Percentiles rank a stretch among this genome's conserved stretches.
phyloP scores from a whole-genome alignment of 1,284 basidiomycete species.

The Rhodotorula sp. region DNA sequence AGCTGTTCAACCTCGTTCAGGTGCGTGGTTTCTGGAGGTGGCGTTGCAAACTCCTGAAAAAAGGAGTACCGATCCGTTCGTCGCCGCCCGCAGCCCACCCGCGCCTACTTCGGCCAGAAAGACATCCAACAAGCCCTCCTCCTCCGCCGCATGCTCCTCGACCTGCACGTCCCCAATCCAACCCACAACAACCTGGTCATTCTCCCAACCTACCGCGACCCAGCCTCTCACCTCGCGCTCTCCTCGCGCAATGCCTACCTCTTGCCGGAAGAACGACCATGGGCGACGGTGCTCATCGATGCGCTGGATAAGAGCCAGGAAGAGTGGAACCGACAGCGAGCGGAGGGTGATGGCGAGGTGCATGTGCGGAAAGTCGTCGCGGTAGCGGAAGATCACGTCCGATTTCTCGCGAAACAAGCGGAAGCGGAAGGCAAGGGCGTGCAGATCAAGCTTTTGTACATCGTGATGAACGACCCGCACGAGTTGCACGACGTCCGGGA shows the following conservation, averaged over 20 bases:
- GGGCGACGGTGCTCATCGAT: conserved; percentile 69
- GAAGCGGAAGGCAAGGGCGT: conserved; percentile 52
- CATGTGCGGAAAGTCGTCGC: conserved; percentile 14
- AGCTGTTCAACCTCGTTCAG: conserved; percentile 88
- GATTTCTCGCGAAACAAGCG: neutral
- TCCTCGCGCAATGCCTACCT: conserved; percentile 91
- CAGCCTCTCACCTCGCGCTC: conserved; percentile 68
- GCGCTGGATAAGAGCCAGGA: conserved; percentile 62
- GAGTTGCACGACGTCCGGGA: conserved; percentile 61
- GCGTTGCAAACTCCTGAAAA: neutral
- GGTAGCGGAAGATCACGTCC: conserved; percentile 8
- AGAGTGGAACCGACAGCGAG: conserved; percentile 56
- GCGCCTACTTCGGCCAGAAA: conserved; percentile 95
- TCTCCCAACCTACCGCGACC: conserved; percentile 67
- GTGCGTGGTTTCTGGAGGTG: conserved; percentile 51
- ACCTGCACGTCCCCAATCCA: conserved; percentile 74
- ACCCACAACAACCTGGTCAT: conserved; percentile 68
- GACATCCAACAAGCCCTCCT: conserved; percentile 95
- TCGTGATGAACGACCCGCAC: conserved; percentile 79
- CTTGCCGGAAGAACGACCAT: conserved; percentile 59
- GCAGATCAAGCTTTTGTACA: conserved; percentile 71
- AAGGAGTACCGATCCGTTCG: neutral
- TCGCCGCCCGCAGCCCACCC: conserved; percentile 64
- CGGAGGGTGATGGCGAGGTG: conserved; percentile 33
- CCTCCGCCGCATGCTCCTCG: conserved; percentile 75